A percentile compares a stretch with the other conserved stretches of the same genome.
phyloP scores from a whole-genome alignment of 176 grass and related monocot species.

The Typha latifolia region DNA sequence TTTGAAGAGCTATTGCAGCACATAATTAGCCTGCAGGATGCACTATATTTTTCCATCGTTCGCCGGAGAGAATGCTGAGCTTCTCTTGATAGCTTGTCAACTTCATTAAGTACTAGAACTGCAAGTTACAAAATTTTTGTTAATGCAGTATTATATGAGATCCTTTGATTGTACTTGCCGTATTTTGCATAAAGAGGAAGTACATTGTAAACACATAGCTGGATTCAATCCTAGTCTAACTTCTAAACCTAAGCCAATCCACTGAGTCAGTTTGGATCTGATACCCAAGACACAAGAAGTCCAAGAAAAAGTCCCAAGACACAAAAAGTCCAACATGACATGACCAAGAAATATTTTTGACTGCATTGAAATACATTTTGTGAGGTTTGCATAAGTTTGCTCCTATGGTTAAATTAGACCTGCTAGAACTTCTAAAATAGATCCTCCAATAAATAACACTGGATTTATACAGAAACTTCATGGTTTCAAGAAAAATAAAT shows the following conservation, averaged over 20 bases:
- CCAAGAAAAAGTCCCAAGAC: neutral
- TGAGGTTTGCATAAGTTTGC: neutral
- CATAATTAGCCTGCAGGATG: slow-evolving; percentile 82
- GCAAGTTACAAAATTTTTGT: slow-evolving; percentile 16
- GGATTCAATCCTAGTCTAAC: neutral
- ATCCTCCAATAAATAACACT: neutral
- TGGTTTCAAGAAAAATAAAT: neutral
- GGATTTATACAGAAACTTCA: neutral
- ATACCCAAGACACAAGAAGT: neutral
- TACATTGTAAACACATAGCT: neutral
- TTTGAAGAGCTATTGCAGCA: slow-evolving; percentile 98
- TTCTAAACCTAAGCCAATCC: neutral
- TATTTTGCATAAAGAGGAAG: neutral
- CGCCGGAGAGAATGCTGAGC: slow-evolving; percentile 93
- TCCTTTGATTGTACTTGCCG: neutral
- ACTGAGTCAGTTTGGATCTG: neutral
- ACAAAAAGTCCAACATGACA: neutral
- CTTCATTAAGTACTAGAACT: slow-evolving; percentile 94
- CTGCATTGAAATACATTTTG: neutral
- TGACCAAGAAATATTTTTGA: neutral
- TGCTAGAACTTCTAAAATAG: neutral
- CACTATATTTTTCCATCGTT: slow-evolving; percentile 97
- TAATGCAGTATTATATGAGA: slow-evolving; percentile 2
- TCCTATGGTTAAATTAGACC: neutral
- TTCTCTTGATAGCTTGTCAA: slow-evolving; percentile 94